Evolutionary conservation across 169 alveolate species (phyloP).

Genomic region (Plasmodium fragile): DNA sequence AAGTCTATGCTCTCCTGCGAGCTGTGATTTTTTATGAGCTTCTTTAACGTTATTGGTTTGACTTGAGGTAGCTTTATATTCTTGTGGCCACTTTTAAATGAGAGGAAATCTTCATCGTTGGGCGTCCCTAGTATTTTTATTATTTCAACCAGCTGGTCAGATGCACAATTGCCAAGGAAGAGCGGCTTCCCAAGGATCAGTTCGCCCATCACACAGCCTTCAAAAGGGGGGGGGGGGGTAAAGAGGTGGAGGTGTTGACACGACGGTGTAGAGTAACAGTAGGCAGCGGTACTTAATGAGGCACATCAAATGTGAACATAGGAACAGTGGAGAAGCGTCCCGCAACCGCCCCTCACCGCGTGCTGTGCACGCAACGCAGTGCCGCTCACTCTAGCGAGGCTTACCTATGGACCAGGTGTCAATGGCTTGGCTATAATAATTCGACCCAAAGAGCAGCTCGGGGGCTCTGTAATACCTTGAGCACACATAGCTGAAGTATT

Average conservation of each 20-base stretch:
- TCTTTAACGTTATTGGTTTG: conserved; percentile 52
- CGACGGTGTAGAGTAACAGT: background rate
- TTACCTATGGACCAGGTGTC: conserved; percentile 98
- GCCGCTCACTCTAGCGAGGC: background rate
- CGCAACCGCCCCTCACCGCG: background rate
- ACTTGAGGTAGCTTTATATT: conserved; percentile 53
- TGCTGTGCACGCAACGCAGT: background rate
- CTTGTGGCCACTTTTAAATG: conserved; percentile 53
- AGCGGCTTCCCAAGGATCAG: conserved; percentile 95
- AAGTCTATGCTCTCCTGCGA: conserved; percentile 56
- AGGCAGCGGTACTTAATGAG: too few relatives aligned
- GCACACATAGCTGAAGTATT: conserved; percentile 92
- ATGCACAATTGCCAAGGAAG: conserved; percentile 97
- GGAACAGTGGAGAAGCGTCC: background rate
- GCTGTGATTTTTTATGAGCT: conserved; percentile 28
- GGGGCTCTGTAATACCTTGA: conserved; percentile 99
- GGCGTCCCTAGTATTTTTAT: conserved; percentile 96
- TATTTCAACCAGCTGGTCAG: conserved; percentile 96
- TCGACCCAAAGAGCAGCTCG: conserved; percentile 98
- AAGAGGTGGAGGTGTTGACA: too few relatives aligned
- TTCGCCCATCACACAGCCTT: conserved; percentile 98
- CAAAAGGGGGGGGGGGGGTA: conserved; percentile 80
- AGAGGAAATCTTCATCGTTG: conserved; percentile 82
- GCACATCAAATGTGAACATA: too few relatives aligned
- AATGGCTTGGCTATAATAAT: conserved; percentile 96